Evolutionary conservation across 345 rosid species (phyloP).

Genomic region (Syzygium oleosum): DNA sequence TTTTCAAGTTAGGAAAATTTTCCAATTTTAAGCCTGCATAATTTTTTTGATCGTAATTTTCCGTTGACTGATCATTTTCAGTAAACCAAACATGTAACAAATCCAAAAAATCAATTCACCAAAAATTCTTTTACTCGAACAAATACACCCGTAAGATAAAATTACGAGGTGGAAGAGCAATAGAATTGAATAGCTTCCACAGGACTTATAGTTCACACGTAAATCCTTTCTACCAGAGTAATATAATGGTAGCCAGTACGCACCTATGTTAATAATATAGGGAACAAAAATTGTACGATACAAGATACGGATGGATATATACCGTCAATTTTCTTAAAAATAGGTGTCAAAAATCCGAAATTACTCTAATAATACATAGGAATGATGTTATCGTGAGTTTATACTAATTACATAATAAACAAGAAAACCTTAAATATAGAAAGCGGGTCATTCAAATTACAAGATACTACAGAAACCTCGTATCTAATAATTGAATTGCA

Average conservation of each 20-base stretch:
- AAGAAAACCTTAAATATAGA: neutral
- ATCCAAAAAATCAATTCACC: neutral
- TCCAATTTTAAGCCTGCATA: neutral
- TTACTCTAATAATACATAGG: neutral
- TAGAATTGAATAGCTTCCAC: neutral
- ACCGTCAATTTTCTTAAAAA: neutral
- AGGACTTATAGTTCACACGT: neutral
- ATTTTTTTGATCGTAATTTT: too few species aligned
- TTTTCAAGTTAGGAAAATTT: neutral
- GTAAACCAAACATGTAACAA: neutral
- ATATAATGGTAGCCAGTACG: neutral
- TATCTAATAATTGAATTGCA: neutral
- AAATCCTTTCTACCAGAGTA: neutral
- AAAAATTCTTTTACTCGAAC: too few species aligned
- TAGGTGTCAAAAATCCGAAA: accelerated
- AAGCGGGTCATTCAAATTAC: neutral
- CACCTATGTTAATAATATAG: neutral
- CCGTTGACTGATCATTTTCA: too few species aligned
- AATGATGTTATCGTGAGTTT: neutral
- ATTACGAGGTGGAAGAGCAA: neutral
- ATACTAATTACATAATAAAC: neutral
- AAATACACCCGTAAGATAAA: neutral
- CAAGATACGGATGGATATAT: neutral
- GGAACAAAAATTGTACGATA: neutral
- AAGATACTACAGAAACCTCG: neutral